Conservation (phyloP, 2,329 filamentous ascomycete genomes). For the Daldinia eschscholtzii region DNA sequence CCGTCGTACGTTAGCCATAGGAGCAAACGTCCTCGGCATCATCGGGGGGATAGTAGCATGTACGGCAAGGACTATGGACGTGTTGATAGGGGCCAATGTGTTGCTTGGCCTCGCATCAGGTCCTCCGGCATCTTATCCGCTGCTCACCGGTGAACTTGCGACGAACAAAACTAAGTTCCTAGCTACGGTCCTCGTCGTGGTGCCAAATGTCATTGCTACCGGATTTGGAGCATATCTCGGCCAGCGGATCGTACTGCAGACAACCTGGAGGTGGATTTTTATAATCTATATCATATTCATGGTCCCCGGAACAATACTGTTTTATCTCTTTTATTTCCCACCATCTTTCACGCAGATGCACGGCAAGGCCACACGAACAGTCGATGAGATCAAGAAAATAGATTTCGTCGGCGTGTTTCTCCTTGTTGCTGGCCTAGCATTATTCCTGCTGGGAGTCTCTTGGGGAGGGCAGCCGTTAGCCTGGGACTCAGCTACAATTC, state of each 20-base stretch:
- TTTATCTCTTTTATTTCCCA: slow-evolving; percentile 43
- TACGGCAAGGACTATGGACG: slow-evolving; percentile 35
- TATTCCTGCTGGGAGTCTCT: slow-evolving; percentile 50
- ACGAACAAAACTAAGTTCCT: slow-evolving; percentile 43
- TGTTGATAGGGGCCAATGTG: slow-evolving; percentile 42
- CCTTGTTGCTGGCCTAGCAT: slow-evolving; percentile 44
- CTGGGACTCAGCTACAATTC: slow-evolving; percentile 45
- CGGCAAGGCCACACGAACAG: slow-evolving; percentile 25
- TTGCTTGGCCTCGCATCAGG: slow-evolving; percentile 40
- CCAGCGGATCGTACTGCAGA: slow-evolving; percentile 30
- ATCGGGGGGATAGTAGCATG: slow-evolving; percentile 42
- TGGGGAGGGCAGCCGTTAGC: slow-evolving; percentile 45
- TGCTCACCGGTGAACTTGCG: slow-evolving; percentile 44
- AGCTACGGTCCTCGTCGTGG: slow-evolving; percentile 37
- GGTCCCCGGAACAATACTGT: slow-evolving; percentile 33
- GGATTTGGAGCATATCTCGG: slow-evolving; percentile 43
- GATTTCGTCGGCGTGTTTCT: slow-evolving; percentile 50
- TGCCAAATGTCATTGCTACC: slow-evolving; percentile 42
- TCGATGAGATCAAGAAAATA: slow-evolving; percentile 39
- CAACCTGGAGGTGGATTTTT: slow-evolving; percentile 45
- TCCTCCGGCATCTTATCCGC: slow-evolving; percentile 31
- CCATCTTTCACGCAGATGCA: slow-evolving; percentile 45
- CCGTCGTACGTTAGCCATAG: slow-evolving; percentile 36
- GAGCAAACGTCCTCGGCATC: slow-evolving; percentile 40
- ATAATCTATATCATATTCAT: slow-evolving; percentile 45